phyloP scores from a whole-genome alignment of 2,329 filamentous ascomycete species.

The Colletotrichum phormii region DNA sequence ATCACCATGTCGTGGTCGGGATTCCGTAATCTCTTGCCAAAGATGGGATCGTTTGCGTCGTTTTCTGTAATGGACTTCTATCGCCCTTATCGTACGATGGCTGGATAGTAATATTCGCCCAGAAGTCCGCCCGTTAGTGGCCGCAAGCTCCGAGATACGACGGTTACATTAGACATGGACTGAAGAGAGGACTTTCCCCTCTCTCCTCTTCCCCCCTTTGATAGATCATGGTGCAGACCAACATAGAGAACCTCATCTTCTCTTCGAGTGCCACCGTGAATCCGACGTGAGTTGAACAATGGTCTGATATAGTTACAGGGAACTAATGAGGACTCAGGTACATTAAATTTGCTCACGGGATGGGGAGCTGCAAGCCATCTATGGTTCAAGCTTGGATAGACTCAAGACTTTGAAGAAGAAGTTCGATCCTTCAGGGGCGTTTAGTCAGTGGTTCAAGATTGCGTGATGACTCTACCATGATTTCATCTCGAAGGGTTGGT shows the following conservation, averaged over 20 bases:
- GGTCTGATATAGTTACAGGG: rapidly evolving
- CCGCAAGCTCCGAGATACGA: not conserved
- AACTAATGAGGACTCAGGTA: not conserved
- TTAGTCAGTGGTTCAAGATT: constrained; percentile 45
- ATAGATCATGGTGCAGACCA: not conserved
- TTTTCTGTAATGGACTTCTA: not conserved
- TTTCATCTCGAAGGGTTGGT: not conserved
- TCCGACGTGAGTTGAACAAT: constrained; percentile 39
- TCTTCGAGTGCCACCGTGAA: constrained; percentile 34
- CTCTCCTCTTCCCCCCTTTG: not conserved
- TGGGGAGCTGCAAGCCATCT: constrained; percentile 42
- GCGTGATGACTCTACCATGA: not conserved
- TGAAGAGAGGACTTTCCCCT: not conserved
- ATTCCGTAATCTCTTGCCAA: not conserved
- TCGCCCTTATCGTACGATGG: not conserved
- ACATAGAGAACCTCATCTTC: not conserved
- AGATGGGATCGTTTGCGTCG: not conserved
- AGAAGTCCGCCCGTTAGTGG: not conserved
- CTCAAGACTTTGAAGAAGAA: constrained; percentile 42
- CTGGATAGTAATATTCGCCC: not conserved
- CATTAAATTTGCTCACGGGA: constrained; percentile 49
- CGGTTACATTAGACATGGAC: not conserved
- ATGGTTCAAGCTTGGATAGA: constrained; percentile 40
- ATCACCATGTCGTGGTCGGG: not conserved
- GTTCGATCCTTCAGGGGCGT: constrained; percentile 42